phyloP scores from a whole-genome alignment of 352 stramenopile genomes.

The Pythium periplocum region DNA sequence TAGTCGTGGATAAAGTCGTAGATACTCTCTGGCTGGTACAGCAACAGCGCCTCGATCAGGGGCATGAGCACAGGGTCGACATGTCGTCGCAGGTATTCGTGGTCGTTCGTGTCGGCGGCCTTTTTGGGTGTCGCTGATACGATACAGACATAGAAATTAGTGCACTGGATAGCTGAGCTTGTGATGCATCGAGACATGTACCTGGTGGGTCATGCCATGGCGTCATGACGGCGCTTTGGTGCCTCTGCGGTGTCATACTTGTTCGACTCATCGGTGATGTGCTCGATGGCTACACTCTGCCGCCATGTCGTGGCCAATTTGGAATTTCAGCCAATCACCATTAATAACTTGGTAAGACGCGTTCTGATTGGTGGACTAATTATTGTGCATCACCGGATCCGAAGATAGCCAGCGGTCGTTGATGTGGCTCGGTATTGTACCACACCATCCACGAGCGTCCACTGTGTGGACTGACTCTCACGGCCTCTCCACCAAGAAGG shows the following conservation, averaged over 20 bases:
- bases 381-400: too few species aligned
- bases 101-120: constrained; percentile 44
- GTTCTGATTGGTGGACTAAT: too few species aligned
- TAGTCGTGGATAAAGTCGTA: constrained; percentile 83
- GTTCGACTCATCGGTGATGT: too few species aligned
- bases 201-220: constrained; percentile 4
- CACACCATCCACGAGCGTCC: too few species aligned
- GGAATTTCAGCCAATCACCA: background rate
- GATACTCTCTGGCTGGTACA: constrained; percentile 76
- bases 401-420: too few species aligned
- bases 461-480: too few species aligned
- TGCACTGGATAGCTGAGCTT: too few species aligned
- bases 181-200: background rate
- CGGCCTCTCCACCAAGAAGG: too few species aligned
- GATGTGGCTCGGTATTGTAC: too few species aligned
- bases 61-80: constrained; percentile 82
- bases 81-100: constrained; percentile 73
- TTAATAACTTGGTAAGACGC: too few species aligned
- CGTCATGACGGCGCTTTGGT: background rate
- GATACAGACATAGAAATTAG: background rate
- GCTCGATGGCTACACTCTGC: constrained; percentile 8
- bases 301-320: background rate
- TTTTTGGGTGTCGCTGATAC: constrained; percentile 16
- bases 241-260: too few species aligned
- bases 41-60: constrained; percentile 69